A percentile compares a stretch with the other conserved stretches of the same genome.
These are phyloP conservation scores for Ettlia oleoabundans DNA, from an alignment of 139 green algal species.

Conservation along the genomic window DNA sequence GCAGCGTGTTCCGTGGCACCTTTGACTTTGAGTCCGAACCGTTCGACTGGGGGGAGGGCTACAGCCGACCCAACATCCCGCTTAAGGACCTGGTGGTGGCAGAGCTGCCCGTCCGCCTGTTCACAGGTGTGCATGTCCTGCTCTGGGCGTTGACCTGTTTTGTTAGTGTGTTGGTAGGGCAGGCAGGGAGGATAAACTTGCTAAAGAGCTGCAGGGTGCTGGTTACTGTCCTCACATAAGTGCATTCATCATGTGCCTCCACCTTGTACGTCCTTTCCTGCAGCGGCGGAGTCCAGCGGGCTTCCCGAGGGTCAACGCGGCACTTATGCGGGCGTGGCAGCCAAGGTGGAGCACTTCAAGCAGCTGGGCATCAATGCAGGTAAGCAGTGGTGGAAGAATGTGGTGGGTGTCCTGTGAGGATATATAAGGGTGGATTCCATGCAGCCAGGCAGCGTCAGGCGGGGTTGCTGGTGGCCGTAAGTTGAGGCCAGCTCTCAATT, in stretches of 20 bases:
- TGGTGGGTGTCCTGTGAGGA: background rate
- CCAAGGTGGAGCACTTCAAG: slow-evolving; percentile 77
- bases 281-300: slow-evolving; percentile 42
- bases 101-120: slow-evolving; percentile 83
- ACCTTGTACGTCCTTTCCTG: background rate
- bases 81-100: slow-evolving; percentile 84
- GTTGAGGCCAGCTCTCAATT: too few species aligned
- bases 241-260: too few species aligned
- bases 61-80: slow-evolving; percentile 55
- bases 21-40: slow-evolving; percentile 78
- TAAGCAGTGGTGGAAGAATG: background rate
- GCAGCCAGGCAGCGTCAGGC: too few species aligned
- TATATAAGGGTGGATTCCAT: background rate
- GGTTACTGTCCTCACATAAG: too few species aligned
- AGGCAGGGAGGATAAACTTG: too few species aligned
- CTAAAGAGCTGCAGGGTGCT: too few species aligned
- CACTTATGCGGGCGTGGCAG: slow-evolving; percentile 64
- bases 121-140: slow-evolving; percentile 79
- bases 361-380: slow-evolving; percentile 82
- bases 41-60: slow-evolving; percentile 87
- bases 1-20: slow-evolving; percentile 82
- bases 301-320: slow-evolving; percentile 55
- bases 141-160: too few species aligned
- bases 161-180: background rate
- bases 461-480: background rate